Conservation (phyloP, 208 protist species). For the Leishmania amazonensis region DNA sequence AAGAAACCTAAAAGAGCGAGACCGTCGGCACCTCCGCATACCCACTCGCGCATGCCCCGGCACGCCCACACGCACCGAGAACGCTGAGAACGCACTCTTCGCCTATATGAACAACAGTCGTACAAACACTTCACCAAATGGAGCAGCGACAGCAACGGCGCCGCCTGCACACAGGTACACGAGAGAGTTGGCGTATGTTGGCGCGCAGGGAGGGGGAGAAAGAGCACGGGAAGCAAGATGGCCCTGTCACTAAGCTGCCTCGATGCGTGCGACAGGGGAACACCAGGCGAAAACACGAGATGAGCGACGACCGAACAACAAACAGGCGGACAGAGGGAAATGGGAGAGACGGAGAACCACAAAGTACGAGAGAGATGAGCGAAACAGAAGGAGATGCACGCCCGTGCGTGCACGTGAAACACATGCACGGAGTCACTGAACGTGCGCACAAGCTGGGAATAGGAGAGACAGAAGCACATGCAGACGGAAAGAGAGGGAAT, state of each 20-base stretch:
- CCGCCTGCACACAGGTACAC: not conserved
- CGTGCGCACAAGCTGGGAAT: not conserved
- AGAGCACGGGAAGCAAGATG: not conserved
- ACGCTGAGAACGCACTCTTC: not conserved
- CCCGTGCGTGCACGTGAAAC: constrained; percentile 1
- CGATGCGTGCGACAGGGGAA: not conserved
- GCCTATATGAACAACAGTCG: not conserved
- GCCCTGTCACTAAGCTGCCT: not conserved
- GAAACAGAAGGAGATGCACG: not conserved
- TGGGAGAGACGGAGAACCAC: not conserved
- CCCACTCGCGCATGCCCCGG: not conserved
- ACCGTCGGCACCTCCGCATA: not conserved
- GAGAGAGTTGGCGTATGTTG: not conserved
- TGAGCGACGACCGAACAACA: not conserved
- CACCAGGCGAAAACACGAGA: not conserved
- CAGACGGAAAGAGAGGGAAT: not conserved
- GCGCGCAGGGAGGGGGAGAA: not conserved
- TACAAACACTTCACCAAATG: not conserved
- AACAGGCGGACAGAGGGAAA: not conserved
- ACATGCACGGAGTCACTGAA: not conserved
- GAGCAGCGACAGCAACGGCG: not conserved
- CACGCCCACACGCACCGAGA: not conserved
- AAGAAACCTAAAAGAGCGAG: not conserved
- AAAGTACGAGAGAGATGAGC: not conserved
- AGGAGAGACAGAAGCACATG: not conserved